A percentile compares a stretch with the other conserved stretches of the same genome.
Evolutionary conservation across 148 eudicot species (phyloP).

Genomic region (Camellia granthamiana): DNA sequence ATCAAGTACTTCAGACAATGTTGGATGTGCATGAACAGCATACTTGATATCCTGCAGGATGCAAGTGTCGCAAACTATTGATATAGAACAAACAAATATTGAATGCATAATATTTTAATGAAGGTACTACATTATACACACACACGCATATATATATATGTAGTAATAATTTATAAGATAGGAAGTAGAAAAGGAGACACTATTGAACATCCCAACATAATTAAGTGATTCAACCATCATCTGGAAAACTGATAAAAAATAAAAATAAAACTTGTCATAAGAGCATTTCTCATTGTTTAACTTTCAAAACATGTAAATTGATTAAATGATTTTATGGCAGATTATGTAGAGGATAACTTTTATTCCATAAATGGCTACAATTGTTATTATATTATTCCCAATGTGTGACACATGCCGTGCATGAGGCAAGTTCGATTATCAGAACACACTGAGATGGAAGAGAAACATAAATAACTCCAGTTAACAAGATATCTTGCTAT

Average conservation of each 20-base stretch:
- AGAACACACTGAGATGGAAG: not conserved
- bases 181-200: not conserved
- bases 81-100: not conserved
- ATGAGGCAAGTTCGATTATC: not conserved
- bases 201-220: not conserved
- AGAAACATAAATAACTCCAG: not conserved
- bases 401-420: not conserved
- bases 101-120: not conserved
- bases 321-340: not conserved
- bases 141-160: not conserved
- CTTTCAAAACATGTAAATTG: not conserved
- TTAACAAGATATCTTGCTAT: not conserved
- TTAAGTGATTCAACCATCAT: not conserved
- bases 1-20: constrained; percentile 95
- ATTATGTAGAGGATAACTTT: not conserved
- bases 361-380: not conserved
- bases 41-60: constrained; percentile 74
- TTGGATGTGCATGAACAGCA: constrained; percentile 99
- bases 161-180: constrained; percentile 3
- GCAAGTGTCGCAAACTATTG: not conserved
- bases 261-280: not conserved
- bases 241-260: too few species aligned
- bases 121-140: not conserved
- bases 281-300: not conserved
- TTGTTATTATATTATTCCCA: not conserved